These are phyloP conservation scores for Cutaneotrichosporon mucoides DNA, from an alignment of 1,284 basidiomycete genomes.

Conservation along the genomic window DNA sequence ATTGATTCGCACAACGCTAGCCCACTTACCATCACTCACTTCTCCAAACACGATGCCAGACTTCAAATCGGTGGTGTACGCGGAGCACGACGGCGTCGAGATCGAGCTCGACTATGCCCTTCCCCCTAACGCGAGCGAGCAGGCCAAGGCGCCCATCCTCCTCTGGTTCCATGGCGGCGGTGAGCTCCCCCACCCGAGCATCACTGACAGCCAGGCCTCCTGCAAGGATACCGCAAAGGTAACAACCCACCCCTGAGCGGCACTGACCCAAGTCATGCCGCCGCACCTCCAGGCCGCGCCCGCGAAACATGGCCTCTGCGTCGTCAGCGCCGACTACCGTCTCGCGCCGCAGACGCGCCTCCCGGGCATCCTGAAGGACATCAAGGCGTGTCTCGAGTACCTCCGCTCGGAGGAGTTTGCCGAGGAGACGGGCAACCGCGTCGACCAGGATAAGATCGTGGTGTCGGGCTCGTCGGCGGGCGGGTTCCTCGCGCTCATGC, in stretches of 20 bases:
- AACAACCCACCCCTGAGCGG: slow-evolving; percentile 2
- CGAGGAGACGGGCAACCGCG: slow-evolving; percentile 1
- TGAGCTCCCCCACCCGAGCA: not conserved
- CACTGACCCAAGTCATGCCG: not conserved
- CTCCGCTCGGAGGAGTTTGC: slow-evolving; percentile 10
- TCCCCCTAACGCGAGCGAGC: not conserved
- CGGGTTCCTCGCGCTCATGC: slow-evolving; percentile 16
- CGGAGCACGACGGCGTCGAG: not conserved
- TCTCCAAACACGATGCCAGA: not conserved
- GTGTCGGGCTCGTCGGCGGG: slow-evolving; percentile 15
- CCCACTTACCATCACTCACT: too few relatives aligned
- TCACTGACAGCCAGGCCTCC: not conserved
- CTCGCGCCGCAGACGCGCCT: slow-evolving; percentile 16
- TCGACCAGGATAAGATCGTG: slow-evolving; percentile 13
- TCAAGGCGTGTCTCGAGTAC: slow-evolving; percentile 8
- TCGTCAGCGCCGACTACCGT: slow-evolving; percentile 16
- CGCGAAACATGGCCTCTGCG: slow-evolving; percentile 11
- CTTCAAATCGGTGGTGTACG: not conserved
- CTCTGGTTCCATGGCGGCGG: slow-evolving; percentile 12
- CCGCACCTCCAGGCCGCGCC: slow-evolving; percentile 9
- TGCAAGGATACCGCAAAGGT: not conserved
- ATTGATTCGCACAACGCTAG: too few relatives aligned
- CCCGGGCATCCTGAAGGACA: slow-evolving; percentile 14
- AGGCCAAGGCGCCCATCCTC: slow-evolving; percentile 5
- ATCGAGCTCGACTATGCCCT: slow-evolving; percentile 1